Evolutionary conservation across 495 filamentous ascomycete genomes (phyloP).

Genomic region (Margaritispora aquatica): DNA sequence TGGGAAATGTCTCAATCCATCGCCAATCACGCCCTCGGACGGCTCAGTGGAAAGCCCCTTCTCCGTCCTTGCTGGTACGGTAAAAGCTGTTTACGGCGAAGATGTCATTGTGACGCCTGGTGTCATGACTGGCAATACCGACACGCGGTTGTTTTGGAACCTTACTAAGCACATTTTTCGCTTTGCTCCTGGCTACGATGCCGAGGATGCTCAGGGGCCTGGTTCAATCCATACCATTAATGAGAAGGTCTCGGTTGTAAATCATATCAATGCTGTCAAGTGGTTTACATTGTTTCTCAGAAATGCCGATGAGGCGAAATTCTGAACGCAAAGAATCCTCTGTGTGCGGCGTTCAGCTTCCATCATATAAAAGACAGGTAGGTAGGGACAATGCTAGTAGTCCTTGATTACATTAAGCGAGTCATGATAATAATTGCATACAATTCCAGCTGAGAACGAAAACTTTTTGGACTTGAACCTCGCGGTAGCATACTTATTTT

Average conservation of each 20-base stretch:
- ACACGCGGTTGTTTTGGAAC: conserved; percentile 41
- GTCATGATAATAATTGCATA: too few species aligned
- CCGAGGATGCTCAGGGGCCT: neutral
- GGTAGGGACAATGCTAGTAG: too few species aligned
- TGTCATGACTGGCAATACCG: conserved; percentile 72
- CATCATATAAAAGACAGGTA: too few species aligned
- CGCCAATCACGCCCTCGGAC: conserved; percentile 56
- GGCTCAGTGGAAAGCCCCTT: neutral
- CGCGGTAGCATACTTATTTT: too few species aligned
- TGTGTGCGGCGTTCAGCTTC: too few species aligned
- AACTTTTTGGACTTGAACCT: too few species aligned
- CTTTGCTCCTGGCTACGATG: neutral
- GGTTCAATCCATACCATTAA: neutral
- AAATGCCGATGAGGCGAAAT: neutral
- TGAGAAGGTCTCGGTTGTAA: neutral
- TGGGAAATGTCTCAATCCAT: conserved; percentile 39
- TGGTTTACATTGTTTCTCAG: neutral
- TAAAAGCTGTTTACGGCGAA: conserved; percentile 53
- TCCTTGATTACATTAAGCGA: too few species aligned
- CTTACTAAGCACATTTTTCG: neutral
- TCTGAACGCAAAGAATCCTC: neutral
- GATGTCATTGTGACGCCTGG: conserved; percentile 56
- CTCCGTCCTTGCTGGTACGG: conserved; percentile 51
- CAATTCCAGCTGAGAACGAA: too few species aligned
- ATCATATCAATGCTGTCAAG: neutral